Percentiles rank a stretch among this genome's conserved stretches.
Evolutionary conservation across 495 filamentous ascomycete genomes (phyloP).

Genomic region (Apiosordaria backusii): DNA sequence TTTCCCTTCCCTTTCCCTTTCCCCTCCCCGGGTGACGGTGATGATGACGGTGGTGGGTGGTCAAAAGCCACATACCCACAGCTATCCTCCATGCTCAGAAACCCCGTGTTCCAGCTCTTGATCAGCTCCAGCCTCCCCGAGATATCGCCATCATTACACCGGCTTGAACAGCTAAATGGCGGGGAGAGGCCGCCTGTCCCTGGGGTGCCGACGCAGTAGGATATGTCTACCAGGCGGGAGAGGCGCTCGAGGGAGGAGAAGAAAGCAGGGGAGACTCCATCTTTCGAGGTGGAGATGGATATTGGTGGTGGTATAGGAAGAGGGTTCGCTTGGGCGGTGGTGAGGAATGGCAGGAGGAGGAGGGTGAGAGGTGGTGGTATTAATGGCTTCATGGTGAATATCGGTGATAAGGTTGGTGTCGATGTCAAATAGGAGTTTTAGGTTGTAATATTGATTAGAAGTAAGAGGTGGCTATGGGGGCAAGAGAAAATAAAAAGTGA

Average conservation of each 20-base stretch:
- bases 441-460: too few relatives aligned
- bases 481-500: too few relatives aligned
- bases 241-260: constrained; percentile 83
- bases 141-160: constrained; percentile 70
- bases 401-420: neutral
- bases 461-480: too few relatives aligned
- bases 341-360: neutral
- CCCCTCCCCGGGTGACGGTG: constrained; percentile 24
- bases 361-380: neutral
- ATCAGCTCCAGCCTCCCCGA: constrained; percentile 62
- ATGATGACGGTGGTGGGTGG: constrained; percentile 37
- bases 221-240: constrained; percentile 84
- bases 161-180: constrained; percentile 81
- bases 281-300: constrained; percentile 12
- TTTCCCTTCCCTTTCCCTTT: constrained; percentile 6
- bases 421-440: too few relatives aligned
- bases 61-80: constrained; percentile 92
- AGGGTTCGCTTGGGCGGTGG: neutral
- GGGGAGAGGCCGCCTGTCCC: constrained; percentile 63
- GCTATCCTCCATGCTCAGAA: constrained; percentile 73
- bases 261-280: constrained; percentile 39
- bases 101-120: constrained; percentile 85
- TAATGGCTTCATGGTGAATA: neutral
- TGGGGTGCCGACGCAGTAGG: constrained; percentile 76
- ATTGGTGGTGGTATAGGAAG: constrained; percentile 14